phyloP scores from a whole-genome alignment of 2,329 filamentous ascomycete genomes.

The Orbilia javanica region DNA sequence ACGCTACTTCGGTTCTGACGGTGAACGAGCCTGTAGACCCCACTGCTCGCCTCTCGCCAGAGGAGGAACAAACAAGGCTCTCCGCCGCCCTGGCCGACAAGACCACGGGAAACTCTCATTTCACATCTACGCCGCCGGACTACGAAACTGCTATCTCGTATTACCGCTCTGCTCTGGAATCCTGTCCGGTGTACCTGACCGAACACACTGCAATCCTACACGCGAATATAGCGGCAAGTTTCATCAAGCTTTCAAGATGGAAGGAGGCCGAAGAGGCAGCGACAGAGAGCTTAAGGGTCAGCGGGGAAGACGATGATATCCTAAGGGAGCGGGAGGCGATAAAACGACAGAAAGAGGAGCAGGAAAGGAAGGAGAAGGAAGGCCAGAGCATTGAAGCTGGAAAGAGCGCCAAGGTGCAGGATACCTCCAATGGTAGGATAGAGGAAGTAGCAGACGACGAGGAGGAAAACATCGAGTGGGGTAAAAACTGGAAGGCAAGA shows the following conservation, averaged over 20 bases:
- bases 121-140: conserved; percentile 54
- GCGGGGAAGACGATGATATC: conserved; percentile 53
- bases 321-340: conserved; percentile 16
- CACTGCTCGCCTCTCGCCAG: conserved; percentile 65
- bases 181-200: conserved; percentile 30
- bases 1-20: not conserved
- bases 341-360: conserved; percentile 31
- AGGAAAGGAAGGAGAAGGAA: conserved; percentile 35
- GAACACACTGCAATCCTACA: conserved; percentile 42
- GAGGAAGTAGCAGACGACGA: conserved; percentile 52
- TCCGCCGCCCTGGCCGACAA: conserved; percentile 33
- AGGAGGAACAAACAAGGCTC: conserved; percentile 65
- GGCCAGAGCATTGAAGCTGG: conserved; percentile 18
- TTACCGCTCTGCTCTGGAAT: conserved; percentile 50
- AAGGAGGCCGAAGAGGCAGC: conserved; percentile 56
- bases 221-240: conserved; percentile 52
- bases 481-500: conserved; percentile 57
- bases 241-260: conserved; percentile 54
- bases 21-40: conserved; percentile 12
- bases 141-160: conserved; percentile 56
- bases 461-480: conserved; percentile 41
- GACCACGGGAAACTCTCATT: conserved; percentile 42
- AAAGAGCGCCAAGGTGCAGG: conserved; percentile 12
- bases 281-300: conserved; percentile 41
- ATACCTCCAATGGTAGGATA: conserved; percentile 41